Evolutionary conservation across 2,329 filamentous ascomycete species (phyloP), one percentile per base, ranked within the genome.

Genomic region (Aspergillus clavatus): DNA sequence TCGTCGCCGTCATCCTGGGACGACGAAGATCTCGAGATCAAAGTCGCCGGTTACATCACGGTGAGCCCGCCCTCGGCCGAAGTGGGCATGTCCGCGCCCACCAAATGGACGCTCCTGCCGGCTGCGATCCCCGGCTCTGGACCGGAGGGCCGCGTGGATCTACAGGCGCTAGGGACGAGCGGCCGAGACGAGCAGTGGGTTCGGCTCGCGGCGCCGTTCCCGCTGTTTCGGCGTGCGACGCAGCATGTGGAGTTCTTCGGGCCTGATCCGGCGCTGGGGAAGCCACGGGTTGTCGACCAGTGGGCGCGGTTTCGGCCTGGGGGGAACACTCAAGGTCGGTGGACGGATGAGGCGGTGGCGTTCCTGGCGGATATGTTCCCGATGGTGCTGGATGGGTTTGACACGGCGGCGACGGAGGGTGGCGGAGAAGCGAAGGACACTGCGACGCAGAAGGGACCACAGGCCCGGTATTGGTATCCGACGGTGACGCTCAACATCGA

Each of bases 401-500:
- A 61, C 59, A 57, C 40, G 5, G 46, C 69, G 63, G 59, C 60
- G 42, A 46, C 54, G 40, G 52, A 47, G 23, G 54, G 52, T n/a
- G 14, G 56, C 27, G 62, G 71, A 50, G 45, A 62, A 49, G 47
- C 27, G 40, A 21, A n/a, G n/a, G n/a, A n/a, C n/a, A n/a, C n/a
- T n/a, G 48, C 31, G 54, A 23, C 12, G 36, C 45, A 61, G 40
- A 57, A 62, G 29, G 40, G 57, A 33, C 61, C 59, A n/a, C n/a
- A n/a, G 28, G 66, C 67, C 3, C 68, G 42, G 63, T 81, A 80
- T 55, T 89, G 86, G 87, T 89, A 87, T 61, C 86, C 86, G 0
- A 94, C 87, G 0, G 66, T 94, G 1, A 70, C 83, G 14, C 67
- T 93, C 60, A 89, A 87, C 61, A 58, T 94, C 18, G 87, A 94